Evolutionary conservation across 345 rosid species (phyloP), one percentile per base, ranked within the genome.

Genomic region (Kandelia obovata): DNA sequence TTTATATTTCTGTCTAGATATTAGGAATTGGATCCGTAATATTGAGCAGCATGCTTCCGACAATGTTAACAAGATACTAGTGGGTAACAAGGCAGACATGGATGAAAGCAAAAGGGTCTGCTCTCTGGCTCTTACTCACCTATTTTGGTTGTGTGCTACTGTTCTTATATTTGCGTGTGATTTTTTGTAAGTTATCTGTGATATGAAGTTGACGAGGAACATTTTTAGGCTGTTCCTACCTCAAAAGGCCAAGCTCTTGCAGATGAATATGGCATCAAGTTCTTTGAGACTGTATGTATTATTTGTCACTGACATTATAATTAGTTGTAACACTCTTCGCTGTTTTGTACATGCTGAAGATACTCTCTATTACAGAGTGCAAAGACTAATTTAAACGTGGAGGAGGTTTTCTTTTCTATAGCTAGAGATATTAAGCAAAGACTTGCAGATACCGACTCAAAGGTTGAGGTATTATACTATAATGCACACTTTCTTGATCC

Each of bases 41-140:
- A 83, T 85, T 64, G 85, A 85, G 63, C 85, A 83, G 53, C 87
- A 85, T 77, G 89, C 87, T 1, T 82, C 89, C 26, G 89, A 79
- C 60, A 79, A 71, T 58, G 87, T 83, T 69, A 81, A 83, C 82
- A 83, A 65, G 65, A 83, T 85, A 69, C 79, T 85, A 64, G 85
- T 85, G 61, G 89, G 87, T 43, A 85, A 85, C 81, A 83, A 85
- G 75, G 89, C 86, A 13, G 89, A 85, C 20, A 83, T 80, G 86
- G 89, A 85, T 39, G 89, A 85, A 68, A 85, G 84, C 84, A 85
- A 85, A 83, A 78, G 86, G 83, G 86, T 85, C 16, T n/a, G 59
- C 39, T 23, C 8, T 65, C 19, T 55, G 30, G 49, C 49, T 23
- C 30, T 55, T 5, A 55, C 59, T 55, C 19, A 13, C 19, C 28